Evolutionary conservation across 2,329 filamentous ascomycete species (phyloP).

Genomic region (Paecilomyces niveus): DNA sequence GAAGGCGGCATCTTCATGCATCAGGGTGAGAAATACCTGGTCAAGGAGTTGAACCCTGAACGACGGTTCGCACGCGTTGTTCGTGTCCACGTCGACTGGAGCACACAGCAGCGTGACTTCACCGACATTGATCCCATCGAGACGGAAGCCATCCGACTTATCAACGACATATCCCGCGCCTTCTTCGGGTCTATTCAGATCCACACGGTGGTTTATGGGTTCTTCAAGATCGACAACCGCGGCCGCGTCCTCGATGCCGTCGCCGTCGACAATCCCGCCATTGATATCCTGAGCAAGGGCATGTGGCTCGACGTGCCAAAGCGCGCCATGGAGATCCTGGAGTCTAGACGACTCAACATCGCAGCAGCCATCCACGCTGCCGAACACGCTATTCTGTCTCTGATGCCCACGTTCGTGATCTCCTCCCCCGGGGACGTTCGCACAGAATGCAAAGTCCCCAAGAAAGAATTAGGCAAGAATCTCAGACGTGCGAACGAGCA

Average conservation of each 20-base stretch:
- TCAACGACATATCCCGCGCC: slow-evolving; percentile 57
- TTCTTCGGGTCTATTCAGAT: slow-evolving; percentile 86
- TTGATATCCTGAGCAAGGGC: slow-evolving; percentile 75
- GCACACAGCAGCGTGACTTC: slow-evolving; percentile 83
- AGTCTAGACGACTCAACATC: slow-evolving; percentile 64
- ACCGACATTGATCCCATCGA: slow-evolving; percentile 92
- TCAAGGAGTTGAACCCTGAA: slow-evolving; percentile 80
- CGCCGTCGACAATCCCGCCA: slow-evolving; percentile 85
- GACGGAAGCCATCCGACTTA: slow-evolving; percentile 75
- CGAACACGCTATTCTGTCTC: slow-evolving; percentile 78
- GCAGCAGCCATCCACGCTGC: slow-evolving; percentile 91
- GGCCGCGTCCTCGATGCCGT: slow-evolving; percentile 84
- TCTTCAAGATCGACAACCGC: slow-evolving; percentile 90
- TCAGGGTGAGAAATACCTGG: slow-evolving; percentile 86
- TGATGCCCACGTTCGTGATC: slow-evolving; percentile 87
- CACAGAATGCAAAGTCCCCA: slow-evolving; percentile 84
- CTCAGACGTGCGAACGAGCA: slow-evolving; percentile 23
- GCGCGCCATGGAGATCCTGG: slow-evolving; percentile 69
- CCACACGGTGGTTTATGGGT: slow-evolving; percentile 83
- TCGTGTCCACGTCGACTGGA: slow-evolving; percentile 89
- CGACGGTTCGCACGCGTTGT: slow-evolving; percentile 79
- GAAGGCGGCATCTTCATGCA: slow-evolving; percentile 96
- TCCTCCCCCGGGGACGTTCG: slow-evolving; percentile 84
- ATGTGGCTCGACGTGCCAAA: slow-evolving; percentile 94
- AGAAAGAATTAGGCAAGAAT: slow-evolving; percentile 75